Percentiles rank a stretch among this genome's conserved stretches.
phyloP scores from a whole-genome alignment of 192 early-diverging fungal species.

The Obelidium mucronatum region DNA sequence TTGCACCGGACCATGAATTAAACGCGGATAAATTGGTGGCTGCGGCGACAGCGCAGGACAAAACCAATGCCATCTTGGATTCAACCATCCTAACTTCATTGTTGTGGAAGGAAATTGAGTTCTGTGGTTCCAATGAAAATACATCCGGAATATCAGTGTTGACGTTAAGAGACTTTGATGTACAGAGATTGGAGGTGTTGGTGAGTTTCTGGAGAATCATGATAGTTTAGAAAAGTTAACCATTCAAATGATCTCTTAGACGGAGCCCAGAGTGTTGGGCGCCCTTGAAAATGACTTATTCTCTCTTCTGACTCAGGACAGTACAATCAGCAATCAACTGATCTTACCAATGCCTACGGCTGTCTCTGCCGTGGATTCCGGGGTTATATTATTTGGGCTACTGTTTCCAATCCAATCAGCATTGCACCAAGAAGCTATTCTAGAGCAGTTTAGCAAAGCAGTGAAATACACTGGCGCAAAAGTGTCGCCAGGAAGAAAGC shows the following conservation, averaged over 20 bases:
- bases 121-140: conserved; percentile 23
- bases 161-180: conserved; percentile 44
- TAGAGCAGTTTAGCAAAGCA: conserved; percentile 76
- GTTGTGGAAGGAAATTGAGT: conserved; percentile 27
- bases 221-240: no score
- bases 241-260: background rate
- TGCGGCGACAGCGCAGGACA: conserved; percentile 11
- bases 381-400: conserved; percentile 79
- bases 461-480: conserved; percentile 62
- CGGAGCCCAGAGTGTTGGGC: conserved; percentile 7
- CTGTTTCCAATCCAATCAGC: conserved; percentile 75
- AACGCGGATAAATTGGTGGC: conserved; percentile 23
- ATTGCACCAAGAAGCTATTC: conserved; percentile 73
- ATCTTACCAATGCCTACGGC: conserved; percentile 31
- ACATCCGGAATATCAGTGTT: conserved; percentile 16
- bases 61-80: background rate
- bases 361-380: conserved; percentile 75
- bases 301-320: conserved; percentile 15
- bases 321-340: conserved; percentile 19
- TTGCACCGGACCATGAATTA: conserved; percentile 58
- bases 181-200: conserved; percentile 51
- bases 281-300: conserved; percentile 11
- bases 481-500: conserved; percentile 73
- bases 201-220: conserved; percentile 32
- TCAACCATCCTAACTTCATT: conserved; percentile 17